phyloP scores from a whole-genome alignment of 208 protist genomes.

The Crithidia fasciculata region DNA sequence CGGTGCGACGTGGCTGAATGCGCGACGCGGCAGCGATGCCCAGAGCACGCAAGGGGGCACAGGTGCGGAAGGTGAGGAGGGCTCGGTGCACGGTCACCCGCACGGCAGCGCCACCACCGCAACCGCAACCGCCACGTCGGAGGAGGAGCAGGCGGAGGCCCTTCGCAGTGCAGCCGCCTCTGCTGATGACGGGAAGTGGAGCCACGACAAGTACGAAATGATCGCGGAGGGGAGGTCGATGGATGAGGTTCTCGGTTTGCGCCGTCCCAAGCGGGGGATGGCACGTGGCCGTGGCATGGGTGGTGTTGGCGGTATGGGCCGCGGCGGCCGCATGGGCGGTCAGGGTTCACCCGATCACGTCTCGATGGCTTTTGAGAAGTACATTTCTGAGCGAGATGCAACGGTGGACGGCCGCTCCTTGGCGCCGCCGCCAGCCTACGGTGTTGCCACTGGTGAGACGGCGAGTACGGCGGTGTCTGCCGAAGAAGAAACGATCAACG shows the following conservation, averaged over 20 bases:
- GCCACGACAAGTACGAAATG: slow-evolving; percentile 80
- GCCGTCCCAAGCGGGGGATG: slow-evolving; percentile 28
- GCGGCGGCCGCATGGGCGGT: slow-evolving; percentile 22
- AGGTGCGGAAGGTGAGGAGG: neutral
- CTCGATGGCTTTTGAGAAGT: slow-evolving; percentile 54
- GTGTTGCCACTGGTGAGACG: neutral
- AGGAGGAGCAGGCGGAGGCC: neutral
- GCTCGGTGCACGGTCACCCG: neutral
- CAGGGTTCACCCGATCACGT: slow-evolving; percentile 46
- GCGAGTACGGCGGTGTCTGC: neutral
- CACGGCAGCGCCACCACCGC: neutral
- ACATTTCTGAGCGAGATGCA: slow-evolving; percentile 57
- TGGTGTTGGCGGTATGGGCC: neutral
- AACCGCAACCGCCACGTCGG: neutral
- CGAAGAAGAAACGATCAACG: slow-evolving; percentile 1
- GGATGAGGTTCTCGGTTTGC: slow-evolving; percentile 55
- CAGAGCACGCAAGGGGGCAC: neutral
- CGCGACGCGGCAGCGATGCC: slow-evolving; percentile 1
- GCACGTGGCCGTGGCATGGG: slow-evolving; percentile 36
- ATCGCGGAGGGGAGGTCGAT: slow-evolving; percentile 59
- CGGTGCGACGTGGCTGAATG: slow-evolving; percentile 10
- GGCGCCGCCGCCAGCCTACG: neutral
- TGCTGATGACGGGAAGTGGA: slow-evolving; percentile 47
- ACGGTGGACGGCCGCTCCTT: slow-evolving; percentile 2
- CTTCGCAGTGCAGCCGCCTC: neutral